phyloP scores from a whole-genome alignment of 257 asterid genomes.

The Solanum peruvianum region DNA sequence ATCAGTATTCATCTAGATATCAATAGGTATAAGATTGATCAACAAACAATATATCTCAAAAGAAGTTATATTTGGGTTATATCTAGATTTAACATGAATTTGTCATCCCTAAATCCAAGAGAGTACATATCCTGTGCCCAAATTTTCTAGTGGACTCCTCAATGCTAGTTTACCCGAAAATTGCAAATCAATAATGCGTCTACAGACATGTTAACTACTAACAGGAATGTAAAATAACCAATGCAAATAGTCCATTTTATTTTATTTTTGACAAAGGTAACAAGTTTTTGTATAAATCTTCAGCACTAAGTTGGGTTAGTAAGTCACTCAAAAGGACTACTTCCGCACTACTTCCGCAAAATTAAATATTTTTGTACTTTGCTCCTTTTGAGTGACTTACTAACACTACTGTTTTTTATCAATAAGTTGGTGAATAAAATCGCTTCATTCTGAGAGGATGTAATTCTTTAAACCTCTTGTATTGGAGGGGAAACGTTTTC shows the following conservation, averaged over 20 bases:
- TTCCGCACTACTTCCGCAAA: too few relatives aligned
- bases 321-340: too few relatives aligned
- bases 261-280: too few relatives aligned
- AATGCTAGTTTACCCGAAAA: not conserved
- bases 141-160: not conserved
- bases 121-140: not conserved
- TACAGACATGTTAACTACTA: not conserved
- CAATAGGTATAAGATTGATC: not conserved
- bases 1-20: not conserved
- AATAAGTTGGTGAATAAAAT: too few relatives aligned
- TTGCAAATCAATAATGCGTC: not conserved
- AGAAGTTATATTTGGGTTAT: not conserved
- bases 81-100: not conserved
- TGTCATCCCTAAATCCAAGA: not conserved
- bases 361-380: too few relatives aligned
- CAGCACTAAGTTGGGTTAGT: too few relatives aligned
- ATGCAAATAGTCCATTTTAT: not conserved
- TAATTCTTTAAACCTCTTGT: too few relatives aligned
- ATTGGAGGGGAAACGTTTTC: too few relatives aligned
- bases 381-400: too few relatives aligned
- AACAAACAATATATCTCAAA: not conserved
- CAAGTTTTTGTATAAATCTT: too few relatives aligned
- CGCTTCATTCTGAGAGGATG: too few relatives aligned
- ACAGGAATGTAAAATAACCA: not conserved
- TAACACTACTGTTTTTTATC: too few relatives aligned